These are phyloP conservation scores for Coemansia sp. DNA, from an alignment of 192 early-diverging fungal genomes.

Conservation along the genomic window DNA sequence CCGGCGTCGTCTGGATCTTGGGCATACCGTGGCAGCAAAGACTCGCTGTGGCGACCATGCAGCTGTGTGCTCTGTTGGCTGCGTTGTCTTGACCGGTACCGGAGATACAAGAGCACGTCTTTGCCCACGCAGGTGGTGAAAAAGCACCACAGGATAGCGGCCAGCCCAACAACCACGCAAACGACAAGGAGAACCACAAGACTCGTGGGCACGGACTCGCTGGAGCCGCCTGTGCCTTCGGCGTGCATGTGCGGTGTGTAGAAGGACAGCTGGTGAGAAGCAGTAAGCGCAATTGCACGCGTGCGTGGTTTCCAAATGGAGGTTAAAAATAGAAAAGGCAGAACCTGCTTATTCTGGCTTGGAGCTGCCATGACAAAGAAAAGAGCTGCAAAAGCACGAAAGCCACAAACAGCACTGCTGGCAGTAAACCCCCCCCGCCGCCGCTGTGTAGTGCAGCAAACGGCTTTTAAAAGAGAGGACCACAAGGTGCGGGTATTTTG, in stretches of 20 bases:
- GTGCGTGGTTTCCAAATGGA: too few species aligned
- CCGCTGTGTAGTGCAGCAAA: too few species aligned
- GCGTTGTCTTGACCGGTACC: constrained; percentile 35
- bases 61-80: constrained; percentile 19
- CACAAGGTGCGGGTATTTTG: too few species aligned
- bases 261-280: background rate
- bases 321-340: too few species aligned
- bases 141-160: constrained; percentile 54
- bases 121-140: constrained; percentile 50
- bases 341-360: too few species aligned
- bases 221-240: background rate
- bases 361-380: too few species aligned
- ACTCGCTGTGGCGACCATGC: background rate
- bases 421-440: too few species aligned
- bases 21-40: constrained; percentile 20
- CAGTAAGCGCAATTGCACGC: background rate
- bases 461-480: too few species aligned
- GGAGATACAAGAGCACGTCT: constrained; percentile 35
- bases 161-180: constrained; percentile 36
- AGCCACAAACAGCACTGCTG: too few species aligned
- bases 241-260: background rate
- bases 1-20: background rate
- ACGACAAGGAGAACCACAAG: constrained; percentile 42
- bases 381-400: too few species aligned
- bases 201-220: constrained; percentile 20